Evolutionary conservation across 768 basidiomycete genomes (phyloP).

Genomic region (Mycena filopes): DNA sequence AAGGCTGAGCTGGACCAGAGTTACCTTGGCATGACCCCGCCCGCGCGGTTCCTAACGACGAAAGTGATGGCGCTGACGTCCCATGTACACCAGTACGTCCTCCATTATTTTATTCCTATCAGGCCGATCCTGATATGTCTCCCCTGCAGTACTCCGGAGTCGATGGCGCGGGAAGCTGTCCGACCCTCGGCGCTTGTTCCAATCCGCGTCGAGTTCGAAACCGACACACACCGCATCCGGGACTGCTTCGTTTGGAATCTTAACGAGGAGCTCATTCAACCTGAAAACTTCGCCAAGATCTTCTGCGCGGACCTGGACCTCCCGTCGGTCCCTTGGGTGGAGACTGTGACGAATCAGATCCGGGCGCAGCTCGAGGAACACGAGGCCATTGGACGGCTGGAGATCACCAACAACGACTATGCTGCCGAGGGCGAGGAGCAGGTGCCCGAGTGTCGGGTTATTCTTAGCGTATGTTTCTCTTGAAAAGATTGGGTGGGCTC

Average conservation of each 20-base stretch:
- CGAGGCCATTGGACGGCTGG: constrained; percentile 82
- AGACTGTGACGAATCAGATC: constrained; percentile 88
- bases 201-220: constrained; percentile 95
- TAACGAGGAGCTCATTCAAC: constrained; percentile 86
- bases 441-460: constrained; percentile 82
- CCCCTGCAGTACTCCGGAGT: constrained; percentile 65
- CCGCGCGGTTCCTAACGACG: constrained; percentile 77
- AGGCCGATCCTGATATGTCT: constrained; percentile 22
- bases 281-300: constrained; percentile 84
- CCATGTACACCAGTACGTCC: constrained; percentile 82
- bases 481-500: background rate
- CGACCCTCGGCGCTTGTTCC: constrained; percentile 74
- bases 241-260: constrained; percentile 98
- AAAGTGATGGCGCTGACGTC: constrained; percentile 66
- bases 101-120: constrained; percentile 7
- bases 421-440: constrained; percentile 60
- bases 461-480: constrained; percentile 69
- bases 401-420: constrained; percentile 63
- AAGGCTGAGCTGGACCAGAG: constrained; percentile 84
- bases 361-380: constrained; percentile 92
- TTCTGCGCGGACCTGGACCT: constrained; percentile 93
- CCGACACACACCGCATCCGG: constrained; percentile 88
- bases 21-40: constrained; percentile 89
- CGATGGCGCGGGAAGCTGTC: constrained; percentile 70
- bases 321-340: constrained; percentile 67